Conservation (phyloP, 2,329 filamentous ascomycete genomes). For the Diaporthe sp. region DNA sequence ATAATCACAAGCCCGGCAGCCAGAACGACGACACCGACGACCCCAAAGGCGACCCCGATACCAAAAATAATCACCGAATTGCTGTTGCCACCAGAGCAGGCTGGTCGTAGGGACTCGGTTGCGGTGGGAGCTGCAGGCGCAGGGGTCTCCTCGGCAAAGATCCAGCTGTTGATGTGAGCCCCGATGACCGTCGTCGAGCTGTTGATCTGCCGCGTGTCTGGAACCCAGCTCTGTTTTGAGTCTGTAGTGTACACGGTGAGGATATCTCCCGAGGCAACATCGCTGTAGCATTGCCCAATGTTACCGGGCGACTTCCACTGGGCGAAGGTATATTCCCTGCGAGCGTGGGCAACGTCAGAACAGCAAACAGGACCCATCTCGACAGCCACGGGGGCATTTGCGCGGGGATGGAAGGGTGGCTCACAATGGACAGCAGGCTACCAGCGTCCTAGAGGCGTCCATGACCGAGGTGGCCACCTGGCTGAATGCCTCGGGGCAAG, state of each 20-base stretch:
- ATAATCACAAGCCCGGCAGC: background rate
- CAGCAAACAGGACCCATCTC: background rate
- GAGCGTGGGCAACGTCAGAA: background rate
- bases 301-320: background rate
- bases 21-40: background rate
- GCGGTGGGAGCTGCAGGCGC: background rate
- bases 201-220: background rate
- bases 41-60: background rate
- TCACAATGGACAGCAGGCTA: background rate
- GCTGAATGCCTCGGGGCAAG: background rate
- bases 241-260: background rate
- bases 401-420: background rate
- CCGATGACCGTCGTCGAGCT: background rate
- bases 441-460: background rate
- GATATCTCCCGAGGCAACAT: background rate
- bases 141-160: background rate
- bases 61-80: background rate
- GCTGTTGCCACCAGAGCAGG: background rate
- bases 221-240: background rate
- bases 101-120: background rate
- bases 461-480: background rate
- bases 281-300: background rate
- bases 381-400: background rate
- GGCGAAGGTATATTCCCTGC: background rate
- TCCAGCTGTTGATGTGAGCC: conserved; percentile 8